phyloP scores from a whole-genome alignment of 164 flowering plant genomes.

The Vitis riparia region DNA sequence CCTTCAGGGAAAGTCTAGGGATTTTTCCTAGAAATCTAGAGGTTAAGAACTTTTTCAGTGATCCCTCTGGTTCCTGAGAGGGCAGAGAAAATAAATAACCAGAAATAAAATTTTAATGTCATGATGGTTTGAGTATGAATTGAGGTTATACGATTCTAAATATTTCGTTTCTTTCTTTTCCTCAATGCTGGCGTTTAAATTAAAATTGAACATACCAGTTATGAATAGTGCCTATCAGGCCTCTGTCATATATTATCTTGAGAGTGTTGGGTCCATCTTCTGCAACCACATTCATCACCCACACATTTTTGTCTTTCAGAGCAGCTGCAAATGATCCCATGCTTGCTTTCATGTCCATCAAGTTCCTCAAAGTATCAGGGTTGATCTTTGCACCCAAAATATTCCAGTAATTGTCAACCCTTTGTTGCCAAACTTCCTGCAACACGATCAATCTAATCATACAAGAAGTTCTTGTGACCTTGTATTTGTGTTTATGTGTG shows the following conservation, averaged over 20 bases:
- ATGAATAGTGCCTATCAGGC: slow-evolving; percentile 74
- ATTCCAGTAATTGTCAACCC: slow-evolving; percentile 74
- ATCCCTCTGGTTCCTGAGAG: no score
- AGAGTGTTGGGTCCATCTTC: slow-evolving; percentile 90
- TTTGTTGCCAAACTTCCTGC: slow-evolving; percentile 73
- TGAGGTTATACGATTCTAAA: no score
- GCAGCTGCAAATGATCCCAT: slow-evolving; percentile 92
- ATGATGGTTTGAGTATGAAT: no score
- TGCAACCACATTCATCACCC: slow-evolving; percentile 95
- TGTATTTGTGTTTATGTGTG: not conserved
- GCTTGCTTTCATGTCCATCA: slow-evolving; percentile 94
- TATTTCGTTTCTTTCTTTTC: no score
- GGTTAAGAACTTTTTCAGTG: no score
- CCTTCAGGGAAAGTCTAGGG: no score
- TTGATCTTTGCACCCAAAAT: slow-evolving; percentile 54
- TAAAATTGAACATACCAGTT: slow-evolving; percentile 54
- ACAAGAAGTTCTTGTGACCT: not conserved
- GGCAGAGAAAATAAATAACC: no score
- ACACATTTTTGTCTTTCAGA: slow-evolving; percentile 69
- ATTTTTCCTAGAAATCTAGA: no score
- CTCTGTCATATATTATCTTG: slow-evolving; percentile 78
- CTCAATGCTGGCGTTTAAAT: no score
- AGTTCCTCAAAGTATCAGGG: slow-evolving; percentile 58
- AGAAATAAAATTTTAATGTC: no score
- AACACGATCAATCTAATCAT: slow-evolving; percentile 8